Evolutionary conservation across 2,329 filamentous ascomycete species (phyloP).

Genomic region (Claviceps maximensis): DNA sequence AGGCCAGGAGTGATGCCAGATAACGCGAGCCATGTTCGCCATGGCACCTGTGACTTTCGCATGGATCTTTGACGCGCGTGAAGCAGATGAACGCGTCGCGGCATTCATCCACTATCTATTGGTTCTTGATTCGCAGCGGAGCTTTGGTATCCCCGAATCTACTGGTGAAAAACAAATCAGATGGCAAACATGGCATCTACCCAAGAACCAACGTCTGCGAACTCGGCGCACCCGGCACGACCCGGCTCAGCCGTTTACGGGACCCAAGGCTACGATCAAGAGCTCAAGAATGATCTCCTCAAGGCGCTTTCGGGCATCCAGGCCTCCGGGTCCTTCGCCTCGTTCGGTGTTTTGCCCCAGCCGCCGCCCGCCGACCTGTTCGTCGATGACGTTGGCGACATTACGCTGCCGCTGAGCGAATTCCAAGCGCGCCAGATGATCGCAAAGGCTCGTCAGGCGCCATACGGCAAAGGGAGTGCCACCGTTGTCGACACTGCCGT

Average conservation of each 20-base stretch:
- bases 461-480: constrained; percentile 22
- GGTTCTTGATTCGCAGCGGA: not conserved
- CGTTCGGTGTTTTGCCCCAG: not conserved
- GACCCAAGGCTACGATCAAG: not conserved
- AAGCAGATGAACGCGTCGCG: not conserved
- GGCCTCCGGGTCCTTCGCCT: constrained; percentile 10
- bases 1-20: not conserved
- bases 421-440: constrained; percentile 14
- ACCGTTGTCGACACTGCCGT: constrained; percentile 26
- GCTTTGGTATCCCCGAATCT: not conserved
- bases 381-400: constrained; percentile 10
- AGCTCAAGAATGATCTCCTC: constrained; percentile 6
- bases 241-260: not conserved
- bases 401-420: constrained; percentile 15
- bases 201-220: not conserved
- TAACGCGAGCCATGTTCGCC: not conserved
- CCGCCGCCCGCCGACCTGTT: constrained; percentile 5
- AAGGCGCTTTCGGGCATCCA: constrained; percentile 5
- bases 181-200: not conserved
- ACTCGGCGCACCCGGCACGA: not conserved
- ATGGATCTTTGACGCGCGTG: not conserved
- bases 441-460: constrained; percentile 4
- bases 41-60: not conserved
- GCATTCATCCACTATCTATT: not conserved
- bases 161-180: not conserved